Evolutionary conservation across 2,329 filamentous ascomycete genomes (phyloP).

Genomic region (Xylariaceae sp.): DNA sequence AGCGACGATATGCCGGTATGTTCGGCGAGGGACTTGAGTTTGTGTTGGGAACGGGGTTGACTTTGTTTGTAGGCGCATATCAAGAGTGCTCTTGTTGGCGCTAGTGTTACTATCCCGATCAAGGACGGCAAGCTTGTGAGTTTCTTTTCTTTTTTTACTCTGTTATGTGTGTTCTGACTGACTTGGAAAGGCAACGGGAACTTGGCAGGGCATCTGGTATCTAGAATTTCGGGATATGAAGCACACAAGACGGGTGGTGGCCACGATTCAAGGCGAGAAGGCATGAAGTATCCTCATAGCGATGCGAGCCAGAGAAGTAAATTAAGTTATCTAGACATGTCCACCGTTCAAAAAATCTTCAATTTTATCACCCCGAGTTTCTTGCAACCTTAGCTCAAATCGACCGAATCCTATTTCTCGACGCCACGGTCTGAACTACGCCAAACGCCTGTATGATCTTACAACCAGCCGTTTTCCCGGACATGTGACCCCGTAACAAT

Average conservation of each 20-base stretch:
- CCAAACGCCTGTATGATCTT: conserved; percentile 20
- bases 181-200: conserved; percentile 62
- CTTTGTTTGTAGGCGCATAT: conserved; percentile 66
- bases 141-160: conserved; percentile 6
- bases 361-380: background rate
- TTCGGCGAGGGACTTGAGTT: conserved; percentile 55
- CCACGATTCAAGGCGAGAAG: conserved; percentile 89
- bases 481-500: background rate
- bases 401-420: conserved; percentile 4
- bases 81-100: conserved; percentile 84
- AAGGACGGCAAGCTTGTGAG: conserved; percentile 71
- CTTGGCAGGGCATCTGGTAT: conserved; percentile 91
- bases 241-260: conserved; percentile 78
- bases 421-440: conserved; percentile 16
- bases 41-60: background rate
- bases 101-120: conserved; percentile 87
- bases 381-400: background rate
- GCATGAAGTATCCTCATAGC: conserved; percentile 24
- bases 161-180: background rate
- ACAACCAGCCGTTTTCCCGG: conserved; percentile 7
- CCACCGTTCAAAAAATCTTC: background rate
- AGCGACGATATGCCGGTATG: conserved; percentile 86
- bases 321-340: background rate
- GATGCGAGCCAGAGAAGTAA: background rate
- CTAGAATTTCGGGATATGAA: conserved; percentile 77